These are phyloP conservation scores for Cryptosporidium parvum DNA, from an alignment of 169 alveolate species.

Conservation along the genomic window DNA sequence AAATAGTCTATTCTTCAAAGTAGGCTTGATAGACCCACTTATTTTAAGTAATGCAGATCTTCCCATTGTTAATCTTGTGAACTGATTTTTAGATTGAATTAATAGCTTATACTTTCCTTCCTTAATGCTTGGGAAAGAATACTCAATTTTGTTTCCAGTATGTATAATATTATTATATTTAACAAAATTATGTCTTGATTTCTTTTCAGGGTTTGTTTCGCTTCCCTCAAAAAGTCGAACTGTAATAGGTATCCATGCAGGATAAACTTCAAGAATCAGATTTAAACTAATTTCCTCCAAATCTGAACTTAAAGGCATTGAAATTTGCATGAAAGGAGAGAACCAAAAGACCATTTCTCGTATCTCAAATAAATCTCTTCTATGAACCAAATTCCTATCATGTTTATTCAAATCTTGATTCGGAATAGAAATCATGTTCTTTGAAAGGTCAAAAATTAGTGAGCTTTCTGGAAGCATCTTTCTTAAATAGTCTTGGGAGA, in stretches of 20 bases:
- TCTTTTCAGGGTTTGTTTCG: not conserved
- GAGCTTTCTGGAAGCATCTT: constrained; percentile 18
- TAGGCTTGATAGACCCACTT: constrained; percentile 22
- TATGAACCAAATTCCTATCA: not conserved
- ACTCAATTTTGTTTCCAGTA: constrained; percentile 40
- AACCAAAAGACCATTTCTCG: constrained; percentile 47
- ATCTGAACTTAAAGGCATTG: constrained; percentile 33
- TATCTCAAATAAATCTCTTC: constrained; percentile 30
- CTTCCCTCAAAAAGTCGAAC: not conserved
- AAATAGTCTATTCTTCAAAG: constrained; percentile 19
- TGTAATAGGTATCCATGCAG: constrained; percentile 48
- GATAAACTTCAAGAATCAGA: constrained; percentile 5
- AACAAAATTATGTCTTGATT: not conserved
- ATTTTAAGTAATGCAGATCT: constrained; percentile 19
- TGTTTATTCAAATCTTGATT: not conserved
- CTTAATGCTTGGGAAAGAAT: constrained; percentile 20
- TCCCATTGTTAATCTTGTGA: constrained; percentile 26
- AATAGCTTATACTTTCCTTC: constrained; percentile 33
- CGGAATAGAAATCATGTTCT: not conserved
- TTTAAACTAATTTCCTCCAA: constrained; percentile 18
- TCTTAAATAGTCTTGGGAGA: constrained; percentile 15
- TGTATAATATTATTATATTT: not conserved
- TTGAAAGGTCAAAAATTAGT: constrained; percentile 13
- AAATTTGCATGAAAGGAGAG: constrained; percentile 60
- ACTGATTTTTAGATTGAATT: constrained; percentile 20